These are phyloP conservation scores for Cucumis melo DNA, from an alignment of 306 rosid species.

Conservation along the genomic window DNA sequence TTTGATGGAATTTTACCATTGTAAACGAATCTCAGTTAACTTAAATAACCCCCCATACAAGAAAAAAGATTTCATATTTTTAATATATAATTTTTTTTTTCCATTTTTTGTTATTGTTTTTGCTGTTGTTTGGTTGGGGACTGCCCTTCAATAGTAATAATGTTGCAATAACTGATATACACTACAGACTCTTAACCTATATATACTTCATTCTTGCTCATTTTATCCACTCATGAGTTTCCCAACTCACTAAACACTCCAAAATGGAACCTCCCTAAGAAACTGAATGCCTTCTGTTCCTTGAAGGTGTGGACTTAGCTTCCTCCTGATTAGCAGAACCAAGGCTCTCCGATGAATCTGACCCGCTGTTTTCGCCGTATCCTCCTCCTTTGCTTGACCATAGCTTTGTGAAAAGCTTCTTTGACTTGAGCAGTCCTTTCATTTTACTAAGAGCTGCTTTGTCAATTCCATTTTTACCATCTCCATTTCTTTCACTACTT, in stretches of 20 bases:
- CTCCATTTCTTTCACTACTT: conserved; percentile 37
- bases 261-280: conserved; percentile 20
- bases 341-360: conserved; percentile 77
- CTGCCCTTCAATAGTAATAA: neutral
- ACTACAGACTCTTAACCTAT: neutral
- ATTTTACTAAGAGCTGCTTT: conserved; percentile 67
- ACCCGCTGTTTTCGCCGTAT: conserved; percentile 76
- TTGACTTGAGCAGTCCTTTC: conserved; percentile 71
- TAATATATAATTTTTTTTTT: neutral
- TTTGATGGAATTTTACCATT: neutral
- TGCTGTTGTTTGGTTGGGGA: neutral
- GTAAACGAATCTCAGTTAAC: neutral
- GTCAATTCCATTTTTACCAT: conserved; percentile 35
- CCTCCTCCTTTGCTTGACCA: conserved; percentile 90
- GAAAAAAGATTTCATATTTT: neutral
- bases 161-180: neutral
- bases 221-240: neutral
- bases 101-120: neutral
- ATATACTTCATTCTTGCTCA: conserved; percentile 9
- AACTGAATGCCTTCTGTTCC: conserved; percentile 89
- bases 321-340: conserved; percentile 85
- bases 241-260: neutral
- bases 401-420: conserved; percentile 59
- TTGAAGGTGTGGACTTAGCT: conserved; percentile 72
- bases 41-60: neutral